Evolutionary conservation across 768 basidiomycete species (phyloP).

Genomic region (Neoboletus subvelutipes): DNA sequence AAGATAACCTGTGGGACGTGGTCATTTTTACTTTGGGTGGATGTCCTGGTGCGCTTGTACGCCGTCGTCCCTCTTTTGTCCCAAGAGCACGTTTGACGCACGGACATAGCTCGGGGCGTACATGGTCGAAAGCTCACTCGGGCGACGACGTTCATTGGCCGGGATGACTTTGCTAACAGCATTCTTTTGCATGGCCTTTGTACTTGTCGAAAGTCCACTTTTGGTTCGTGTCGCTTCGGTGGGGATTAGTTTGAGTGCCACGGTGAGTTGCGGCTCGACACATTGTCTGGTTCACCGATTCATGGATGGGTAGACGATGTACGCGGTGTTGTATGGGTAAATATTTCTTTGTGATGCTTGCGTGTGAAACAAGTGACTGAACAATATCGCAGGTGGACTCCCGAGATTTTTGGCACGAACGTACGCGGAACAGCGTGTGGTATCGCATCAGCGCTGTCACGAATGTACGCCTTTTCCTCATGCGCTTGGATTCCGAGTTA

Average conservation of each 20-base stretch:
- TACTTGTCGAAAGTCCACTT: slow-evolving; percentile 51
- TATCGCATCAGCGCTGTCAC: slow-evolving; percentile 80
- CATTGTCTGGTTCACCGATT: not conserved
- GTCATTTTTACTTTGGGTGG: slow-evolving; percentile 83
- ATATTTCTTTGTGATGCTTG: not conserved
- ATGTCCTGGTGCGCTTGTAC: slow-evolving; percentile 78
- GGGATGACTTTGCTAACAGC: slow-evolving; percentile 76
- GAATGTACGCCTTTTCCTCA: slow-evolving; percentile 57
- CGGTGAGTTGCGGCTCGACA: slow-evolving; percentile 31
- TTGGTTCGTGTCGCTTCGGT: slow-evolving; percentile 69
- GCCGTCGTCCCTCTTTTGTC: slow-evolving; percentile 23
- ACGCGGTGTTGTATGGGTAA: slow-evolving; percentile 78
- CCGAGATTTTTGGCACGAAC: slow-evolving; percentile 82
- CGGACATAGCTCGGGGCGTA: slow-evolving; percentile 73
- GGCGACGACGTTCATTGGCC: slow-evolving; percentile 70
- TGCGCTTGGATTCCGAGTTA: too few species aligned
- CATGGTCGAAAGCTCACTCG: slow-evolving; percentile 68
- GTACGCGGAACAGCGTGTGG: slow-evolving; percentile 89
- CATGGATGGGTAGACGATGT: slow-evolving; percentile 58
- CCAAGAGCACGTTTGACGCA: not conserved
- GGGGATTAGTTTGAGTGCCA: slow-evolving; percentile 74
- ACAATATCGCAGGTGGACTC: slow-evolving; percentile 57
- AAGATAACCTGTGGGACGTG: slow-evolving; percentile 79
- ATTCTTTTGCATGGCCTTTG: slow-evolving; percentile 70
- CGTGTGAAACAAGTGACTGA: not conserved